A percentile compares a stretch with the other conserved stretches of the same genome.
phyloP scores from a whole-genome alignment of 345 rosid species.

The Populus tremula region DNA sequence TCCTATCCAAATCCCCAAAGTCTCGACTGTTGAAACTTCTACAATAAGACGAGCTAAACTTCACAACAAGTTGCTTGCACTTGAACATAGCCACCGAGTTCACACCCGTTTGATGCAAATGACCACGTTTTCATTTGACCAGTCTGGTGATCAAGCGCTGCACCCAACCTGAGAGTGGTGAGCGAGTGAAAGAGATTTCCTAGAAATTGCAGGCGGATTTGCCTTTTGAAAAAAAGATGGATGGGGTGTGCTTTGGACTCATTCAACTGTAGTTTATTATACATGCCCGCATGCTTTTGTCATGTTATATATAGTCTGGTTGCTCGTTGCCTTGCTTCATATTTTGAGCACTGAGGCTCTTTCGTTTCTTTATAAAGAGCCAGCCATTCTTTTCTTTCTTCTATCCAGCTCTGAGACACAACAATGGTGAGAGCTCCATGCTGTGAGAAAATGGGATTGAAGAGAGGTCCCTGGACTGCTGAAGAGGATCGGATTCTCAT shows the following conservation, averaged over 20 bases:
- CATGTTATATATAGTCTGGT: not conserved
- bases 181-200: not conserved
- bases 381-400: conserved; percentile 6
- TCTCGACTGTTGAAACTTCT: not conserved
- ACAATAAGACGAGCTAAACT: not conserved
- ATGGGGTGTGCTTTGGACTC: not conserved
- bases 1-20: not conserved
- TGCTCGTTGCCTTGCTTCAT: not conserved
- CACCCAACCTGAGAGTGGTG: not conserved
- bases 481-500: conserved; percentile 60
- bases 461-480: conserved; percentile 77
- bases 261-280: not conserved
- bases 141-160: not conserved
- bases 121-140: conserved; percentile 10
- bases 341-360: not conserved
- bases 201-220: not conserved
- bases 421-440: conserved; percentile 80
- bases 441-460: conserved; percentile 73
- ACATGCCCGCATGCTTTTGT: not conserved
- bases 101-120: not conserved
- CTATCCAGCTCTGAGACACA: conserved; percentile 9
- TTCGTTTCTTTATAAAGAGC: too few relatives aligned
- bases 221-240: not conserved
- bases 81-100: not conserved
- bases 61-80: not conserved